phyloP scores from a whole-genome alignment of 2,329 filamentous ascomycete genomes.

The Septoria linicola region DNA sequence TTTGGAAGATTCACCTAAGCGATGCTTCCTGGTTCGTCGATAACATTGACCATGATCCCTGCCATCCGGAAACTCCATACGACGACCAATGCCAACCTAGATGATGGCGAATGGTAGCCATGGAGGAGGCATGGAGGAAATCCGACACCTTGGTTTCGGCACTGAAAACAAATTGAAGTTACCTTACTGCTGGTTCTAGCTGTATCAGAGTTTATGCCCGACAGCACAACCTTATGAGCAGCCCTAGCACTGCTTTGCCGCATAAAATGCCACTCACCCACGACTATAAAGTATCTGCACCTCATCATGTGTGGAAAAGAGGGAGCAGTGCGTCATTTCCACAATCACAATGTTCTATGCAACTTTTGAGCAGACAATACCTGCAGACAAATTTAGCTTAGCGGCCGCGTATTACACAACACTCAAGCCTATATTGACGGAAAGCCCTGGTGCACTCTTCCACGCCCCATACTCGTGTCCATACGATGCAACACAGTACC shows the following conservation, averaged over 20 bases:
- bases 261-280: no score
- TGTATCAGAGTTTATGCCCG: neutral
- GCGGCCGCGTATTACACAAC: neutral
- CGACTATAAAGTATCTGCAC: no score
- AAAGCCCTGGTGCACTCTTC: neutral
- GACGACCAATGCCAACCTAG: neutral
- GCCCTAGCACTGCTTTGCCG: no score
- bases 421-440: neutral
- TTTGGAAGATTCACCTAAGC: neutral
- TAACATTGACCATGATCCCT: neutral
- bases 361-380: constrained; percentile 13
- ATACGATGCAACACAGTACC: constrained; percentile 1
- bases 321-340: no score
- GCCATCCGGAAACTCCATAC: neutral
- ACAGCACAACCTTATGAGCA: neutral
- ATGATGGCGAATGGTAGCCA: neutral
- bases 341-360: constrained; percentile 9
- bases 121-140: neutral
- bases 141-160: constrained; percentile 3
- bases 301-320: no score
- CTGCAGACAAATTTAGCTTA: neutral
- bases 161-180: constrained; percentile 3
- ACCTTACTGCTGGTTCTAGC: neutral
- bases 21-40: neutral
- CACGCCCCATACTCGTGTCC: constrained; percentile 10